These are phyloP conservation scores for Geranium incanum DNA, from an alignment of 441 rosid species.

Conservation along the genomic window DNA sequence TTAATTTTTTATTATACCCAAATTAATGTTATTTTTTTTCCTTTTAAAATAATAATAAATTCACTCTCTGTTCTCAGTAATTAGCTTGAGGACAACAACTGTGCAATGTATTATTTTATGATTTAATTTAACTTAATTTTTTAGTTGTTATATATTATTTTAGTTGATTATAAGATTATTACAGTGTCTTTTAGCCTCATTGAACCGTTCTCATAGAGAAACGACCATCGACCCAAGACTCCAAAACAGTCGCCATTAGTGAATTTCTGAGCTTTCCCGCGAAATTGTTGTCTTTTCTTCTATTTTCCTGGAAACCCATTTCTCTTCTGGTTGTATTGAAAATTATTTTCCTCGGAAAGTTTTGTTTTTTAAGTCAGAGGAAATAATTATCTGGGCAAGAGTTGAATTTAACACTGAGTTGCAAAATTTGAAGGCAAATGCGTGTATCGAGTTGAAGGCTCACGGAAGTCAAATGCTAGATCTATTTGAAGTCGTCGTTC, in stretches of 20 bases:
- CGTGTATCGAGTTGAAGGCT: not conserved
- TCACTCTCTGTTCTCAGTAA: not conserved
- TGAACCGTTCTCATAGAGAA: not conserved
- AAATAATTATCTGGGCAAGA: not conserved
- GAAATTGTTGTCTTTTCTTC: not conserved
- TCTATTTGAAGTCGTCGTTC: constrained; percentile 23
- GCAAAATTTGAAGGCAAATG: not conserved
- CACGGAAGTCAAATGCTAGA: constrained; percentile 8
- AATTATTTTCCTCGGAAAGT: not conserved
- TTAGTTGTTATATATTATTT: too few relatives aligned
- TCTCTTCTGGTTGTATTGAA: not conserved
- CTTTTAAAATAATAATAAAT: not conserved
- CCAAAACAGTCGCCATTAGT: not conserved
- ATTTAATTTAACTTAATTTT: not conserved
- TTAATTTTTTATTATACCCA: not conserved
- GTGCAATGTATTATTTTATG: not conserved
- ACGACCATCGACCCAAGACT: not conserved
- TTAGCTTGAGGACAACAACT: not conserved
- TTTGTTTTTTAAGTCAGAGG: not conserved
- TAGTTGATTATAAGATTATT: not conserved
- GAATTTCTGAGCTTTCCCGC: constrained; percentile 4
- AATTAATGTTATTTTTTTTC: not conserved
- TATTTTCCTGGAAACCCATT: not conserved
- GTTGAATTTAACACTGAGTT: not conserved
- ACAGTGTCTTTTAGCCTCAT: not conserved